These are phyloP conservation scores for Linnemannia zychae DNA, from an alignment of 192 early-diverging fungal genomes.

Conservation along the genomic window DNA sequence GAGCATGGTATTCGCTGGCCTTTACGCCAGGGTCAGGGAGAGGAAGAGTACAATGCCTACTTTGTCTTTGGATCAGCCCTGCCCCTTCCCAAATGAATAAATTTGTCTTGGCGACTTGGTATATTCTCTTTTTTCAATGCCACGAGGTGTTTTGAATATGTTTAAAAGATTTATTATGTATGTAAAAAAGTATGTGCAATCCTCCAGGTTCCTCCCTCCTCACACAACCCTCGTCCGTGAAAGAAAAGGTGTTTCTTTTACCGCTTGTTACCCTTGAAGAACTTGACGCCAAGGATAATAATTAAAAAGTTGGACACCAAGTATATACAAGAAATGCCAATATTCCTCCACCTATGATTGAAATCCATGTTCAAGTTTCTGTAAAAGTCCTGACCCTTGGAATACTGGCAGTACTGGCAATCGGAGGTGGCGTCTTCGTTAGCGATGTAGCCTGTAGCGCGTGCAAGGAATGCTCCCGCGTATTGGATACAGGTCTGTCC, in stretches of 20 bases:
- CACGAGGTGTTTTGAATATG: too few relatives aligned
- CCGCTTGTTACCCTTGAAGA: slow-evolving; percentile 50
- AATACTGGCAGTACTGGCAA: slow-evolving; percentile 77
- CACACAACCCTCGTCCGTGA: too few relatives aligned
- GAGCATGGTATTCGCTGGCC: neutral
- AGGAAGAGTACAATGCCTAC: neutral
- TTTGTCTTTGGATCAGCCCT: neutral
- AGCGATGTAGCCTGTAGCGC: slow-evolving; percentile 70
- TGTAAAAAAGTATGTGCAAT: neutral
- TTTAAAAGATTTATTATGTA: too few relatives aligned
- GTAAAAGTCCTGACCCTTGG: slow-evolving; percentile 70
- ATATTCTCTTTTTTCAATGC: too few relatives aligned
- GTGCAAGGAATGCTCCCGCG: slow-evolving; percentile 60
- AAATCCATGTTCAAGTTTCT: slow-evolving; percentile 61
- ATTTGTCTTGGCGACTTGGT: neutral
- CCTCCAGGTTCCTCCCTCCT: neutral
- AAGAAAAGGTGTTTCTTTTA: neutral
- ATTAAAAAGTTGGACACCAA: slow-evolving; percentile 63
- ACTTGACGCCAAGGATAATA: slow-evolving; percentile 54
- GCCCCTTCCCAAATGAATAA: neutral
- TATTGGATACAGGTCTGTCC: slow-evolving; percentile 73
- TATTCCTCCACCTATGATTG: slow-evolving; percentile 76
- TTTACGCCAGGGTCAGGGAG: neutral
- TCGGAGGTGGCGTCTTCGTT: slow-evolving; percentile 60
- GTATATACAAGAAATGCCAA: slow-evolving; percentile 71